Conservation (phyloP, 495 filamentous ascomycete genomes). For the Aspergillus cristatus region DNA sequence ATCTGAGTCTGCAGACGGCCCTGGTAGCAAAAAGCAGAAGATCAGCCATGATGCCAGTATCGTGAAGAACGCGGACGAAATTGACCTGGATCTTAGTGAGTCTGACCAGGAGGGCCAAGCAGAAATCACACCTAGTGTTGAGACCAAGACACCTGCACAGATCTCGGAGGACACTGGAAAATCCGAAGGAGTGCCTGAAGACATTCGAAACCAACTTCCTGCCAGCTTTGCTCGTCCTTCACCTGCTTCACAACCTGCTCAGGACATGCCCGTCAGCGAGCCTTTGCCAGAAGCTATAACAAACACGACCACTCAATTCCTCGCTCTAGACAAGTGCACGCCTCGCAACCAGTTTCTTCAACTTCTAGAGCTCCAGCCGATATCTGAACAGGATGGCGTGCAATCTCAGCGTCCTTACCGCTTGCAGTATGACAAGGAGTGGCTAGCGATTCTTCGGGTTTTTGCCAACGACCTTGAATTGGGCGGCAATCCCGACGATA, state of each 20-base stretch:
- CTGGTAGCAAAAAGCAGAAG: slow-evolving; percentile 18
- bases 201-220: slow-evolving; percentile 57
- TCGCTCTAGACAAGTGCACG: slow-evolving; percentile 77
- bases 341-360: slow-evolving; percentile 74
- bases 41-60: slow-evolving; percentile 3
- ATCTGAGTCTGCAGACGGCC: slow-evolving; percentile 3
- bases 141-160: slow-evolving; percentile 11
- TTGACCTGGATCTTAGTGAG: slow-evolving; percentile 43
- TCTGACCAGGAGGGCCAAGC: slow-evolving; percentile 13
- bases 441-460: slow-evolving; percentile 83
- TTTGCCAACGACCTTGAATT: slow-evolving; percentile 55
- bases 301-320: slow-evolving; percentile 72
- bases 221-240: slow-evolving; percentile 48
- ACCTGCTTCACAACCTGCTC: slow-evolving; percentile 10
- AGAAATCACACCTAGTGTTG: not conserved
- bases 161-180: slow-evolving; percentile 1
- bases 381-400: slow-evolving; percentile 15
- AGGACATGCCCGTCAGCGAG: slow-evolving; percentile 29
- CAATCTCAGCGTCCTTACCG: slow-evolving; percentile 21
- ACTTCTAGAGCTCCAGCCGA: slow-evolving; percentile 49
- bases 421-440: slow-evolving; percentile 84
- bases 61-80: slow-evolving; percentile 41
- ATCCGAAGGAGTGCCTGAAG: slow-evolving; percentile 38
- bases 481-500: slow-evolving; percentile 47
- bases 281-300: slow-evolving; percentile 43